Percentiles rank a stretch among this genome's conserved stretches.
Conservation (phyloP, 78 protist species). For the Dictyostelium firmibasis region DNA sequence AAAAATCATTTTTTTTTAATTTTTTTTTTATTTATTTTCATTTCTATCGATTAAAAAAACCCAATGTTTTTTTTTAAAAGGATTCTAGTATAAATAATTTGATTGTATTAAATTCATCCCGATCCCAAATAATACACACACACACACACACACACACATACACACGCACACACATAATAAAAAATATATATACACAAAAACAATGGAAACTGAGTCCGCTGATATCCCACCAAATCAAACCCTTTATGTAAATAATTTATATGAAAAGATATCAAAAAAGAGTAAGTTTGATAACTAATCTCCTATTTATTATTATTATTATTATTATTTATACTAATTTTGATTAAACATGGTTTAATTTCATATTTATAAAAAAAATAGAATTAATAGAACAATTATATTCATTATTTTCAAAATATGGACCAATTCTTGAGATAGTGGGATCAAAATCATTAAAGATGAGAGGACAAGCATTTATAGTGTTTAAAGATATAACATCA, state of each 20-base stretch:
- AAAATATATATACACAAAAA: not conserved
- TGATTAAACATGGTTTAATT: no score
- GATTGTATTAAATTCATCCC: not conserved
- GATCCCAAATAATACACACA: not conserved
- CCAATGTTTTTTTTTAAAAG: not conserved
- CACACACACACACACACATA: not conserved
- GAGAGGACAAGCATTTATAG: conserved; percentile 98
- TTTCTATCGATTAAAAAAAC: not conserved
- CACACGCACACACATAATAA: not conserved
- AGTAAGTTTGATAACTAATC: no score
- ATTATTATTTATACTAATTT: no score
- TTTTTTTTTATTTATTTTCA: not conserved
- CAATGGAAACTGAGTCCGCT: conserved; percentile 6
- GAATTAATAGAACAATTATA: conserved; percentile 75
- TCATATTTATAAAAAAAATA: no score
- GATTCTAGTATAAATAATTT: not conserved
- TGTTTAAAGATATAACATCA: conserved; percentile 87
- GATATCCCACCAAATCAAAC: conserved; percentile 89
- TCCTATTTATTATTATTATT: no score
- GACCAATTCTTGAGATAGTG: conserved; percentile 90
- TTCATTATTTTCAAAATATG: conserved; percentile 79
- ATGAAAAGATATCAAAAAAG: conserved; percentile 88
- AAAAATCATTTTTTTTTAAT: not conserved
- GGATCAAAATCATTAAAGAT: conserved; percentile 87
- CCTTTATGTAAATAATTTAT: conserved; percentile 93